Conservation (phyloP, 2,329 filamentous ascomycete species). For the Pseudocercospora ulei region DNA sequence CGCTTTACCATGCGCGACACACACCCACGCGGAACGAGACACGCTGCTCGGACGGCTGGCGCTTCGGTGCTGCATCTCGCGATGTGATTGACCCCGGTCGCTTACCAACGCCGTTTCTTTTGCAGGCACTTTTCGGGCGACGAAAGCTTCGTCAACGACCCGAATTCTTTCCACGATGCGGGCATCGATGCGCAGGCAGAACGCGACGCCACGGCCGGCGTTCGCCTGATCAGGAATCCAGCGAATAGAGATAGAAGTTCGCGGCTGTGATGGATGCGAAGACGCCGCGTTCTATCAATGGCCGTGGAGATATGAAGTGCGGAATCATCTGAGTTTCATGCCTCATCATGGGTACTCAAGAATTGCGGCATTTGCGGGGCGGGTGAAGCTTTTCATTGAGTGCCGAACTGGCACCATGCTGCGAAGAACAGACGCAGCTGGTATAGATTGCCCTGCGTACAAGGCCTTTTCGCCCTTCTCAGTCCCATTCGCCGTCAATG, state of each 20-base stretch:
- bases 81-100: conserved; percentile 9
- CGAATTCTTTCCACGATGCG: conserved; percentile 35
- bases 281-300: conserved; percentile 1
- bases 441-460: conserved; percentile 12
- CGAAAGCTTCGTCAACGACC: conserved; percentile 45
- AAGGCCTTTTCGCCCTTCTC: conserved; percentile 7
- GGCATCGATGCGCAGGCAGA: conserved; percentile 21
- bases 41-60: neutral
- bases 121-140: conserved; percentile 49
- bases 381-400: conserved; percentile 16
- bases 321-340: too few species aligned
- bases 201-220: conserved; percentile 11
- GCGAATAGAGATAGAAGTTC: conserved; percentile 17
- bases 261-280: conserved; percentile 16
- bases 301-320: too few species aligned
- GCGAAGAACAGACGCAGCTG: conserved; percentile 18
- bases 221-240: conserved; percentile 4
- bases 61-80: conserved; percentile 9
- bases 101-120: conserved; percentile 16
- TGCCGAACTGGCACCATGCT: conserved; percentile 11
- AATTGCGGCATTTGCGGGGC: neutral
- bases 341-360: neutral
- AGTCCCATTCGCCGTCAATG: conserved; percentile 10
- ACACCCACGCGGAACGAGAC: neutral
- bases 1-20: too few species aligned